phyloP scores from a whole-genome alignment of 1,139 yeast genomes.

The Lodderomyces jiufengensis region DNA sequence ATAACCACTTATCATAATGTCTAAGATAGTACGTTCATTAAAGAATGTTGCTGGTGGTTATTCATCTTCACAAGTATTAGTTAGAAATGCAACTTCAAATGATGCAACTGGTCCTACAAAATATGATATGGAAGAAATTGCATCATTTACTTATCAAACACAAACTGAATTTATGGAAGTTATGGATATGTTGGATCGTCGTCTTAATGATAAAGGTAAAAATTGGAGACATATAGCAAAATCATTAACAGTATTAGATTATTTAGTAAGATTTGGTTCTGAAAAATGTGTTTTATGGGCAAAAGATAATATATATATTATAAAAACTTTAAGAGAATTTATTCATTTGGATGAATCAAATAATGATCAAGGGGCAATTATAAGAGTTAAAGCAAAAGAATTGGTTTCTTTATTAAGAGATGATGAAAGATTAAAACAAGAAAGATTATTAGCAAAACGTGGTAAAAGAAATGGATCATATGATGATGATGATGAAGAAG shows the following conservation, averaged over 20 bases:
- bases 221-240: constrained; percentile 98
- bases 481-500: constrained; percentile 5
- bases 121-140: constrained; percentile 79
- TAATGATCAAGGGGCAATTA: constrained; percentile 83
- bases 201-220: constrained; percentile 94
- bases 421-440: constrained; percentile 77
- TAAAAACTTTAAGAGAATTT: constrained; percentile 90
- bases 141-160: constrained; percentile 66
- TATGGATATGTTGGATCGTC: constrained; percentile 92
- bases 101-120: constrained; percentile 84
- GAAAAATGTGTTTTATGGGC: constrained; percentile 95
- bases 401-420: constrained; percentile 75
- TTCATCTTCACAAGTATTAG: constrained; percentile 79
- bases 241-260: constrained; percentile 83
- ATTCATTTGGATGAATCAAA: constrained; percentile 78
- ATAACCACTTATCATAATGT: too few relatives aligned
- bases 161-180: constrained; percentile 81
- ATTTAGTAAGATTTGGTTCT: constrained; percentile 80
- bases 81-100: constrained; percentile 91
- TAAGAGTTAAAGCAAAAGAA: constrained; percentile 90
- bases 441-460: constrained; percentile 50
- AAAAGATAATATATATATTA: constrained; percentile 81
- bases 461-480: constrained; percentile 10
- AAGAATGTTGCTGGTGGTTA: constrained; percentile 95
- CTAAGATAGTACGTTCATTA: constrained; percentile 80